These are phyloP conservation scores for Fusarium sp. DNA, from an alignment of 2,329 filamentous ascomycete species.

Conservation along the genomic window DNA sequence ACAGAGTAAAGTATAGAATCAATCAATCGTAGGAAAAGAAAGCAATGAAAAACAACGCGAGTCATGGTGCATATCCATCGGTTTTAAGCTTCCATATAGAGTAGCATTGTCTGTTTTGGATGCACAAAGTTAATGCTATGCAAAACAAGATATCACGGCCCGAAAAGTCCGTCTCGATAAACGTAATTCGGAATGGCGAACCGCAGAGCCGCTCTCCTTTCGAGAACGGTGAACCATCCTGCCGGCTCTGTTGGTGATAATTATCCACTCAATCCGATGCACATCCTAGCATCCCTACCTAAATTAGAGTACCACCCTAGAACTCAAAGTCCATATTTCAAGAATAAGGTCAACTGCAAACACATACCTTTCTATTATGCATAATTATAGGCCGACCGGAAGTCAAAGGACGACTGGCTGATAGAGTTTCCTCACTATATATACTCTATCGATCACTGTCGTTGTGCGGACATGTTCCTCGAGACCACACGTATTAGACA, in stretches of 20 bases:
- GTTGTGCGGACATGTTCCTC: no score
- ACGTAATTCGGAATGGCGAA: not conserved
- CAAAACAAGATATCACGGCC: not conserved
- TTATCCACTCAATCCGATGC: not conserved
- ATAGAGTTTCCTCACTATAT: not conserved
- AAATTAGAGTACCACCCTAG: not conserved
- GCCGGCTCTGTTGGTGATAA: not conserved
- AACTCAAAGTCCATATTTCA: not conserved
- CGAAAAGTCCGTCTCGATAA: not conserved
- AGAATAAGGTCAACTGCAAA: not conserved
- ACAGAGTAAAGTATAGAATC: no score
- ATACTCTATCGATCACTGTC: not conserved
- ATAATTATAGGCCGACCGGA: not conserved
- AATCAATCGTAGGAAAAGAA: not conserved
- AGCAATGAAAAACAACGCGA: not conserved
- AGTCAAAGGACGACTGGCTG: not conserved
- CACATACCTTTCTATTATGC: not conserved
- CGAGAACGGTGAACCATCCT: not conserved
- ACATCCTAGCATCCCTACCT: not conserved
- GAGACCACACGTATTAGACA: not conserved
- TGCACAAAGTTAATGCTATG: not conserved
- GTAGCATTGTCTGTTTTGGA: not conserved
- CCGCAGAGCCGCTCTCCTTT: not conserved
- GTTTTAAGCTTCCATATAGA: not conserved
- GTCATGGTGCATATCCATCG: not conserved